Conservation (phyloP, 176 grass and related monocot genomes). For the Musa troglodytarum region DNA sequence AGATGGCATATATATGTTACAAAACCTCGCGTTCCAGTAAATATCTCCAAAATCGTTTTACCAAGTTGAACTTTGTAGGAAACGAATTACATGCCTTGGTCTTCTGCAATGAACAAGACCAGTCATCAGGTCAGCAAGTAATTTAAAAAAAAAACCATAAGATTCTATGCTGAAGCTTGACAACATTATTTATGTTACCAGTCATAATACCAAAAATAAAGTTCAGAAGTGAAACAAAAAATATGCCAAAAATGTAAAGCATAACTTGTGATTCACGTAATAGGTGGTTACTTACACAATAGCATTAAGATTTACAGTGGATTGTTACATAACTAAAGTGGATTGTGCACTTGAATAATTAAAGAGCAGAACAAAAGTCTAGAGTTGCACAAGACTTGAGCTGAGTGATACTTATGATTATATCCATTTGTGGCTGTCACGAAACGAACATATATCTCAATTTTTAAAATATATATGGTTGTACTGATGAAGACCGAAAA, state of each 20-base stretch:
- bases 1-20: background rate
- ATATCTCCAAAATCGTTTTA: conserved; percentile 94
- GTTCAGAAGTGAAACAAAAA: background rate
- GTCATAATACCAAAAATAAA: background rate
- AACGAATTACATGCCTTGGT: conserved; percentile 58
- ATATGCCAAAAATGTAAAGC: background rate
- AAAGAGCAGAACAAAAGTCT: background rate
- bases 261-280: background rate
- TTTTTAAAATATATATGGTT: too few species aligned
- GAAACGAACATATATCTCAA: too few species aligned
- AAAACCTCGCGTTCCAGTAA: conserved; percentile 59
- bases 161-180: background rate
- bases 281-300: background rate
- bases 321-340: too few species aligned
- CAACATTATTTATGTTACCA: background rate
- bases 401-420: too few species aligned
- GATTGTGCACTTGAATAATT: background rate
- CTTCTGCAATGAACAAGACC: conserved; percentile 42
- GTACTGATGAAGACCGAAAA: background rate
- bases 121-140: conserved; percentile 25
- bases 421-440: too few species aligned
- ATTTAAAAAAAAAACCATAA: background rate
- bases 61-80: conserved; percentile 59
- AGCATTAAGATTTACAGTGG: background rate
- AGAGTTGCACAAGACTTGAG: background rate